These are phyloP conservation scores for Gyrodon lividus DNA, from an alignment of 768 basidiomycete genomes.

Conservation along the genomic window DNA sequence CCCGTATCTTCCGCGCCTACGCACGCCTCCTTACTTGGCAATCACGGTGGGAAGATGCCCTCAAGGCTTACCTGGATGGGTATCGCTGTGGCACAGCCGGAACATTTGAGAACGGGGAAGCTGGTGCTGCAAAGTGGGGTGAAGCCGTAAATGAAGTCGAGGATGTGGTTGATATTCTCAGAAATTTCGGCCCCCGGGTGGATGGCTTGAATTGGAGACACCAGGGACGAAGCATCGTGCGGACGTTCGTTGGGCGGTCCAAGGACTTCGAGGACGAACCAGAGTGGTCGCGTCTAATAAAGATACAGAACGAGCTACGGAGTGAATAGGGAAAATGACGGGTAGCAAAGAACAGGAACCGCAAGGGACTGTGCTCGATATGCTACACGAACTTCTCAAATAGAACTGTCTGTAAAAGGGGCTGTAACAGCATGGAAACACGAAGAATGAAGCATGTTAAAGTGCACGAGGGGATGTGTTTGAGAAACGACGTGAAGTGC, in stretches of 20 bases:
- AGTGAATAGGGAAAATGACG: conserved; percentile 13
- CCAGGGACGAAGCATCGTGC: conserved; percentile 81
- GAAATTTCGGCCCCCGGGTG: conserved; percentile 76
- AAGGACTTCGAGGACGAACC: conserved; percentile 87
- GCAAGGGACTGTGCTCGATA: not conserved
- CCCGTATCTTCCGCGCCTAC: conserved; percentile 80
- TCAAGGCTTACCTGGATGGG: conserved; percentile 82
- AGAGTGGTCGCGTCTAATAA: conserved; percentile 72
- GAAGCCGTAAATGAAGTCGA: conserved; percentile 77
- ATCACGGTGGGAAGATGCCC: conserved; percentile 66
- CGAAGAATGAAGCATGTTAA: conserved; percentile 1
- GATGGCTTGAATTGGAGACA: conserved; percentile 71
- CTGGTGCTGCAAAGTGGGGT: conserved; percentile 65
- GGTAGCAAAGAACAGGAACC: not conserved
- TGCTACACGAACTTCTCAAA: not conserved
- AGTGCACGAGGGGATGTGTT: not conserved
- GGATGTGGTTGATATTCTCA: conserved; percentile 79
- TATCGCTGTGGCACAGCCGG: conserved; percentile 71
- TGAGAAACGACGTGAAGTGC: not conserved
- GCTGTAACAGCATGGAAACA: conserved; percentile 11
- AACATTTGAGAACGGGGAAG: conserved; percentile 64
- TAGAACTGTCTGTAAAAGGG: not conserved
- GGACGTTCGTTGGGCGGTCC: conserved; percentile 87
- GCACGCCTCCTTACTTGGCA: conserved; percentile 79
- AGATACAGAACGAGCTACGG: conserved; percentile 42